Evolutionary conservation across 192 early-diverging fungal species (phyloP), one percentile per base, ranked within the genome.

Genomic region (Glomus cerebriforme): DNA sequence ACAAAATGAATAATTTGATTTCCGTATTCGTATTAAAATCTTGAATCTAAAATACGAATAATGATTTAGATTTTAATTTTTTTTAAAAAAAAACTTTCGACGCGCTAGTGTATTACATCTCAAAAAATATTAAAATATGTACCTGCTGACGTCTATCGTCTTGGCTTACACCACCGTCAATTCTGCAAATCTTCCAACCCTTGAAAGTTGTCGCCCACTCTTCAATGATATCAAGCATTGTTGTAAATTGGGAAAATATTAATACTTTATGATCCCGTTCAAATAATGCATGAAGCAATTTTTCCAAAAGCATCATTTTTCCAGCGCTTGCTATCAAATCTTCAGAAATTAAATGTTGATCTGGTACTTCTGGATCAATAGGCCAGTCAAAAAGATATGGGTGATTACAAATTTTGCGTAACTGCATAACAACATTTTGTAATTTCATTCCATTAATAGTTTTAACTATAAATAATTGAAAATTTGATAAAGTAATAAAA

Each of bases 351-450:
- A 86, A 75, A 4, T 81, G 85, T 74, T 88, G 79, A 24, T 86
- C 83, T 1, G 92, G 39, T 43, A 43, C 92, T 7, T 80, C 78
- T 2, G 90, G 87, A 79, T 94, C 92, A 59, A 90, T 79, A 1
- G 92, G 92, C 83, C 94, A 92, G 63, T 95, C 90, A 80, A 97
- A 97, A 15, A 98, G 83, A 78, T 94, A 99, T 12, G 97, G 97
- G 83, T 99, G 97, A 82, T 98, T 96, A 86, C 97, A 99, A 64
- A 94, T 89, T 81, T 98, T 98, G 73, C 97, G 94, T 37, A 98
- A 85, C 81, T 98, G 97, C 93, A 98, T 95, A 49, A 93, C 87
- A 54, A 93, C 83, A 78, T 96, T 96, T 83, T 94, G 92, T 49
- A 99, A 79, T 63, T 94, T 90, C 79, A 94, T 90, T 73, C 91